Evolutionary conservation across 805 yeast genomes (phyloP).

Genomic region (Suhomyces sp.): DNA sequence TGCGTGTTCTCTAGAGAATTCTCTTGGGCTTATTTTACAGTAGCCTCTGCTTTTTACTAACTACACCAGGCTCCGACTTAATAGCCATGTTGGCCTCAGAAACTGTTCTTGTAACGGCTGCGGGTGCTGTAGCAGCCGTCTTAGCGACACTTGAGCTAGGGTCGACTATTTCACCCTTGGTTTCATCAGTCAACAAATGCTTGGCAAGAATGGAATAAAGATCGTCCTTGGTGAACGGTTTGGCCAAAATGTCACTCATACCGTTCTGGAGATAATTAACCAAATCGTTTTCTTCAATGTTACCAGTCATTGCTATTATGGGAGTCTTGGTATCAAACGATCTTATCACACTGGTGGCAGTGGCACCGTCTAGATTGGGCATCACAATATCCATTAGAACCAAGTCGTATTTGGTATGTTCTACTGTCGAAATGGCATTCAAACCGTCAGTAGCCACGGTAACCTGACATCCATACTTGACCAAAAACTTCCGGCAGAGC

Average conservation of each 20-base stretch:
- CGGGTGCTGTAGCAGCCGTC: neutral
- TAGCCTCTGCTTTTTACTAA: slow-evolving; percentile 8
- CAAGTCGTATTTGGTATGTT: slow-evolving; percentile 63
- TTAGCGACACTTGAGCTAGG: neutral
- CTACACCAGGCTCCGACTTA: slow-evolving; percentile 1
- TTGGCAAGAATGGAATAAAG: slow-evolving; percentile 74
- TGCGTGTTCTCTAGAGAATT: neutral
- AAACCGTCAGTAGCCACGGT: slow-evolving; percentile 92
- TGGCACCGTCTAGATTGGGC: slow-evolving; percentile 86
- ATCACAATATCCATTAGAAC: slow-evolving; percentile 86
- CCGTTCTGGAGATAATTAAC: slow-evolving; percentile 82
- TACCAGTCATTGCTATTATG: slow-evolving; percentile 92
- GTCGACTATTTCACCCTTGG: neutral
- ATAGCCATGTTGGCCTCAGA: neutral
- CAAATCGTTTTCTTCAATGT: slow-evolving; percentile 76
- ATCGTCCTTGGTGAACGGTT: slow-evolving; percentile 90
- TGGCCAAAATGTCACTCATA: slow-evolving; percentile 87
- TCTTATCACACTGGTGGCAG: slow-evolving; percentile 87
- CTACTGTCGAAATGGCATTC: slow-evolving; percentile 76
- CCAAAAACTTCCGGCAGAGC: slow-evolving; percentile 75
- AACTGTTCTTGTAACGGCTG: neutral
- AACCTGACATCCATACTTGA: slow-evolving; percentile 87
- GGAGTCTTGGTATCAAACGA: slow-evolving; percentile 83
- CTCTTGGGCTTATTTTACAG: neutral
- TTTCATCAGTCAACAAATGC: slow-evolving; percentile 49